Conservation (phyloP, 805 yeast species). For the Saturnispora galanensis region DNA sequence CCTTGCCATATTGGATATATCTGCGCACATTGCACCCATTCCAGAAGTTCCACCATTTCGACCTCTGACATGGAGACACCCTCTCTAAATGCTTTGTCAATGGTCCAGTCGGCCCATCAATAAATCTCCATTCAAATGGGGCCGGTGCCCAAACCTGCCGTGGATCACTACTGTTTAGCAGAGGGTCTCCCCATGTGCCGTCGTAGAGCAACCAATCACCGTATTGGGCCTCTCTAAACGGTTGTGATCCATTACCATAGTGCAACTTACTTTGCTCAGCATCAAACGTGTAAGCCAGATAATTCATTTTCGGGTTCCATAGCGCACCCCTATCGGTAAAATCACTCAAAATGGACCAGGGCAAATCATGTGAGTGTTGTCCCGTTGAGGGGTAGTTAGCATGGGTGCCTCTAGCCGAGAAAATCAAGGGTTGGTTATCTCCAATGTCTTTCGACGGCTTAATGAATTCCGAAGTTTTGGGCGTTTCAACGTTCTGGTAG, state of each 20-base stretch:
- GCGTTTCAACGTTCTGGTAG: conserved; percentile 64
- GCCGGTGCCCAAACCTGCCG: conserved; percentile 82
- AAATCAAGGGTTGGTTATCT: conserved; percentile 57
- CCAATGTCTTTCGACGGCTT: conserved; percentile 17
- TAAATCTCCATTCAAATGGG: conserved; percentile 81
- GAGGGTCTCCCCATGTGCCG: conserved; percentile 90
- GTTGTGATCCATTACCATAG: conserved; percentile 38
- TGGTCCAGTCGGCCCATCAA: conserved; percentile 93
- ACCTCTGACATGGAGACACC: conserved; percentile 64
- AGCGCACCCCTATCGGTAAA: conserved; percentile 91
- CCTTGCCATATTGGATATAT: conserved; percentile 72
- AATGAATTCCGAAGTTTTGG: conserved; percentile 23
- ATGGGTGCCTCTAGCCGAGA: conserved; percentile 92
- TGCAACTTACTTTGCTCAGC: conserved; percentile 33
- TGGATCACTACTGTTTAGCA: conserved; percentile 54
- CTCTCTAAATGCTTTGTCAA: conserved; percentile 65
- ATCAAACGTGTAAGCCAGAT: conserved; percentile 61
- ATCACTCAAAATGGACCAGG: conserved; percentile 82
- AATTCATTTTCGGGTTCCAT: conserved; percentile 88
- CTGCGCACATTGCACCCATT: conserved; percentile 71
- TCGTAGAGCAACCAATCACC: conserved; percentile 71
- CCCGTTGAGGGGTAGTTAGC: conserved; percentile 96
- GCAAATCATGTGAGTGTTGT: conserved; percentile 91
- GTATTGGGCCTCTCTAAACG: conserved; percentile 42
- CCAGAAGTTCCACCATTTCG: conserved; percentile 91